A percentile compares a stretch with the other conserved stretches of the same genome.
phyloP scores from a whole-genome alignment of 176 grass and related monocot species.

The Pontederia paniculata region DNA sequence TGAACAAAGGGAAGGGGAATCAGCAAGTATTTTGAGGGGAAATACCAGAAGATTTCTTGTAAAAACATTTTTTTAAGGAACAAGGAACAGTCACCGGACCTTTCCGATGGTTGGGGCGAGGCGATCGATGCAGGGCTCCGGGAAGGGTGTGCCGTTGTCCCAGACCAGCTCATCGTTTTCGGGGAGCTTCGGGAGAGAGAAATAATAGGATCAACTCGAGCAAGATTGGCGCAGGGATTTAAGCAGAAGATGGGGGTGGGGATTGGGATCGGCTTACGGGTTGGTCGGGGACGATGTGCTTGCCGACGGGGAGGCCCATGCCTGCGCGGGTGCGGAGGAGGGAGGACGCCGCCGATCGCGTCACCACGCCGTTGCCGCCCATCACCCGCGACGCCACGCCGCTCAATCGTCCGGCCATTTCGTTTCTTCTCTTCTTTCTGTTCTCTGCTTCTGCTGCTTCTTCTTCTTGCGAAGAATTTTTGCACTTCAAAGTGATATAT shows the following conservation, averaged over 20 bases:
- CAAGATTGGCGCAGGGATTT: constrained; percentile 10
- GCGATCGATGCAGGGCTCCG: constrained; percentile 91
- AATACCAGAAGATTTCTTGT: background rate
- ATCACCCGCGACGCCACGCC: constrained; percentile 58
- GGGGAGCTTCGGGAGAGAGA: constrained; percentile 33
- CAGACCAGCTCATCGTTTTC: constrained; percentile 67
- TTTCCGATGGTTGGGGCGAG: constrained; percentile 85
- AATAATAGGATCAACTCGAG: constrained; percentile 1
- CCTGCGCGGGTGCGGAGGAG: constrained; percentile 69
- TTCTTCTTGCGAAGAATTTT: background rate
- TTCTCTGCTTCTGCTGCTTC: background rate
- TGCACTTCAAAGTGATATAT: too few species aligned
- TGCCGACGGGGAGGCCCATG: constrained; percentile 81
- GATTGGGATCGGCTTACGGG: constrained; percentile 30
- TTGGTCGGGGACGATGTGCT: constrained; percentile 90
- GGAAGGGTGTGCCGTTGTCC: constrained; percentile 91
- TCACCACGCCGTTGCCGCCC: constrained; percentile 54
- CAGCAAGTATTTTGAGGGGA: background rate
- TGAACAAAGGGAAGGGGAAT: constrained; percentile 24
- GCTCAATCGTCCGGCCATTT: constrained; percentile 76
- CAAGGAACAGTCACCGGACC: constrained; percentile 25
- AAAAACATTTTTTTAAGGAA: constrained; percentile 4
- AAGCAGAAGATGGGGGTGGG: background rate
- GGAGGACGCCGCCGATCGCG: constrained; percentile 41
- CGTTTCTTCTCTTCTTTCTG: constrained; percentile 1